Conservation (phyloP, 495 filamentous ascomycete genomes). For the Penicillium flavigenum region DNA sequence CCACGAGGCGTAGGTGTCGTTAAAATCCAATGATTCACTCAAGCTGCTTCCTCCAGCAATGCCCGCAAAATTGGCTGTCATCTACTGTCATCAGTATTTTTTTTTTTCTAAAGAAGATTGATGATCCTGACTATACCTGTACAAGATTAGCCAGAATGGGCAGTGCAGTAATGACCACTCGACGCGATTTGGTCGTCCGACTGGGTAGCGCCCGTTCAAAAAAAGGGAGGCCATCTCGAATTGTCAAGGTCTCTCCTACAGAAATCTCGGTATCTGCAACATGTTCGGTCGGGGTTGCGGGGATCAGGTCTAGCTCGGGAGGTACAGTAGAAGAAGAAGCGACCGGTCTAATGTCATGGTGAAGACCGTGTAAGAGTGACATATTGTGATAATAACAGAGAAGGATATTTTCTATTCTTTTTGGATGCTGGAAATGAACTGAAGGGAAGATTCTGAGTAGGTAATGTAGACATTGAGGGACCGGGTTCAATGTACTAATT, state of each 20-base stretch:
- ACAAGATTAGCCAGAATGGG: constrained; percentile 32
- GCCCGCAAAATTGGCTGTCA: constrained; percentile 35
- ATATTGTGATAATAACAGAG: neutral
- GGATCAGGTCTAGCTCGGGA: neutral
- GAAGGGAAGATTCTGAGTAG: neutral
- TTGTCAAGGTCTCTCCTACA: neutral
- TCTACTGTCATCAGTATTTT: constrained; percentile 14
- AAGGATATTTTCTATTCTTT: neutral
- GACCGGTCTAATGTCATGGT: neutral
- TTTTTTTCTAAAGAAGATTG: neutral
- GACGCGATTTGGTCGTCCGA: constrained; percentile 20
- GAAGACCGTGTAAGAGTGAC: constrained; percentile 3
- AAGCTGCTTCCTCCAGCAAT: constrained; percentile 34
- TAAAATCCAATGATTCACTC: constrained; percentile 22
- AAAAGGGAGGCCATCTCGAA: constrained; percentile 18
- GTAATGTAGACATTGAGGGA: neutral
- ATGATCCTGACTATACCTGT: constrained; percentile 20
- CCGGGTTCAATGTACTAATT: neutral
- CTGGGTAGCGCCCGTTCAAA: constrained; percentile 24
- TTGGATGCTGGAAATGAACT: neutral
- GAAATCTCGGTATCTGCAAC: neutral
- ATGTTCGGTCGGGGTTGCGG: neutral
- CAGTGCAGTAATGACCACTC: constrained; percentile 22
- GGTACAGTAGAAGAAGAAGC: neutral
- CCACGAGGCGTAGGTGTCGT: constrained; percentile 30